Evolutionary conservation across 2,329 filamentous ascomycete species (phyloP).

Genomic region (Chaetomiaceae sp.): DNA sequence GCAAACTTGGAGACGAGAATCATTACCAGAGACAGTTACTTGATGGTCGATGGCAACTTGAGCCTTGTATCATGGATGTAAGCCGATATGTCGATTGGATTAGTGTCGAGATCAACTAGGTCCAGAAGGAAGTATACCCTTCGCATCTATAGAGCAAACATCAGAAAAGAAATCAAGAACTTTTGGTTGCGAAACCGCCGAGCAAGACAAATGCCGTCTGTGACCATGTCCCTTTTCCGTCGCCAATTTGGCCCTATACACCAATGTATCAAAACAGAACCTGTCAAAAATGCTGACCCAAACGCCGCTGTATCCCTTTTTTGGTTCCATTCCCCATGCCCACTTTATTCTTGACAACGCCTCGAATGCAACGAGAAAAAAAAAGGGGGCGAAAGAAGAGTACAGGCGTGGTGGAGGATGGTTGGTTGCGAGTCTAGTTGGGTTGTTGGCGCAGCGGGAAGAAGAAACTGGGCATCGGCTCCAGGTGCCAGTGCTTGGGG

Average conservation of each 20-base stretch:
- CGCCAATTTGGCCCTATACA: no score
- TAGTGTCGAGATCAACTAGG: background rate
- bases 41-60: background rate
- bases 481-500: slow-evolving; percentile 51
- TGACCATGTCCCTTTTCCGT: background rate
- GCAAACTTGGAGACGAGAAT: no score
- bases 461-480: slow-evolving; percentile 56
- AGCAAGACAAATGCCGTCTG: background rate
- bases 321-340: background rate
- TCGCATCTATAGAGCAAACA: background rate
- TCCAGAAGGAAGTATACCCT: background rate
- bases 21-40: no score
- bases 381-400: slow-evolving; percentile 5
- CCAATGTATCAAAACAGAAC: background rate
- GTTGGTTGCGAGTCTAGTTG: slow-evolving; percentile 37
- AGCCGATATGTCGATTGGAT: background rate
- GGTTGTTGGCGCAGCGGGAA: slow-evolving; percentile 53
- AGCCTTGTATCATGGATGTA: background rate
- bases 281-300: background rate
- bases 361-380: slow-evolving; percentile 4
- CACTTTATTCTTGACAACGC: slow-evolving; percentile 2
- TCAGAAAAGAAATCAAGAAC: background rate
- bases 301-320: slow-evolving; percentile 3
- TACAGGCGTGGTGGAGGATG: background rate
- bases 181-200: background rate